Conservation (phyloP, 208 protist species). For the Crithidia sp. region DNA sequence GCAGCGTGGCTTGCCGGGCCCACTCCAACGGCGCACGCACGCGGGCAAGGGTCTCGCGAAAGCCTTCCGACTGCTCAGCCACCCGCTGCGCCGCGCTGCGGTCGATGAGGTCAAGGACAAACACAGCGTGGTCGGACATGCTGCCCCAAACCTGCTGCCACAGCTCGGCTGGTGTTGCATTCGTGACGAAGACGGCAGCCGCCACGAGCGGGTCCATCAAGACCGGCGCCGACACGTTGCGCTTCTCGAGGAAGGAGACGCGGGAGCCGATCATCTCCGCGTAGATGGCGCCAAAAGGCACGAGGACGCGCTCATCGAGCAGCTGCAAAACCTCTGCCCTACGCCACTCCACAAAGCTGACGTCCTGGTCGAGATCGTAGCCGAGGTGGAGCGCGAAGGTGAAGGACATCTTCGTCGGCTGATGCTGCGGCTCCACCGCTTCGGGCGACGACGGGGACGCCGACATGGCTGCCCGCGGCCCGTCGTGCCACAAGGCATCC, state of each 20-base stretch:
- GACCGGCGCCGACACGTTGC: conserved; percentile 1
- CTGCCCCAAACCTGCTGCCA: conserved; percentile 33
- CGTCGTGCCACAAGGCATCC: conserved; percentile 27
- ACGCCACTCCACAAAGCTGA: conserved; percentile 24
- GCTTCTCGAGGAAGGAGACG: conserved; percentile 1
- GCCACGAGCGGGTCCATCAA: conserved; percentile 18
- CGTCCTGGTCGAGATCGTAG: conserved; percentile 7
- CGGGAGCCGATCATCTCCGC: conserved; percentile 13
- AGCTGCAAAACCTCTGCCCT: conserved; percentile 17
- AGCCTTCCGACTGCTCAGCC: conserved; percentile 22
- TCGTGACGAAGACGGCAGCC: conserved; percentile 4
- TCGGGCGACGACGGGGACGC: background rate
- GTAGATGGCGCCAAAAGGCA: conserved; percentile 30
- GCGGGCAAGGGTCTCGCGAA: conserved; percentile 25
- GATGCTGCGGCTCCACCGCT: background rate
- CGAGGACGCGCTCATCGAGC: conserved; percentile 19
- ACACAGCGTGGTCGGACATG: conserved; percentile 33
- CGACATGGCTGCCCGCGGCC: background rate
- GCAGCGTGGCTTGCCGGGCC: conserved; percentile 27
- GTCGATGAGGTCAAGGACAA: conserved; percentile 30
- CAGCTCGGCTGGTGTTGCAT: conserved; percentile 13
- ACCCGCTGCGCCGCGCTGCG: conserved; percentile 1
- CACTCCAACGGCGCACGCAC: conserved; percentile 24
- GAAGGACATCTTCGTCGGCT: conserved; percentile 21
- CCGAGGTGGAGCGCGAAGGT: background rate